A percentile compares a stretch with the other conserved stretches of the same genome.
Conservation (phyloP, 768 basidiomycete species). For the Russula compacta region DNA sequence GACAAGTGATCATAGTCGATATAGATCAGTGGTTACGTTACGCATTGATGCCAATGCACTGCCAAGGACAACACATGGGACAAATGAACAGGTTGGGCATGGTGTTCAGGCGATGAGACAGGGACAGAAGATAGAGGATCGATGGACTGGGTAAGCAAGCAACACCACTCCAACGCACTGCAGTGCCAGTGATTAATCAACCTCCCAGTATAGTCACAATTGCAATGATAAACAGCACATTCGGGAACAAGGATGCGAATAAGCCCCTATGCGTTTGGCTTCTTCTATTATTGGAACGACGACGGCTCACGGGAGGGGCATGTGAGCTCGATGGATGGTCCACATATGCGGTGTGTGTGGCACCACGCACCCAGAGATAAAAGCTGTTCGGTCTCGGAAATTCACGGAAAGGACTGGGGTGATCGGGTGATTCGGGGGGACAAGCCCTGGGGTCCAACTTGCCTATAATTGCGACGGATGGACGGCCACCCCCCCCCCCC, state of each 20-base stretch:
- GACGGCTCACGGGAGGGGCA: background rate
- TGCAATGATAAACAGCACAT: background rate
- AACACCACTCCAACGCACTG: background rate
- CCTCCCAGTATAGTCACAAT: background rate
- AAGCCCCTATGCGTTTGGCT: background rate
- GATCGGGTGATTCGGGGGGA: no score
- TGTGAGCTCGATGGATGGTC: background rate
- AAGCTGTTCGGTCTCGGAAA: background rate
- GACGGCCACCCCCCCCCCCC: no score
- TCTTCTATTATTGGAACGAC: background rate
- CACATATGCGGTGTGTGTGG: background rate
- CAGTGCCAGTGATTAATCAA: background rate
- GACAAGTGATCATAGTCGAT: background rate
- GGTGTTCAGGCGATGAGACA: background rate
- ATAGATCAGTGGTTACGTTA: conserved; percentile 14
- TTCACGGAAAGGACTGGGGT: background rate
- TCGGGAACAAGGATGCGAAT: background rate
- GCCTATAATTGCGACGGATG: background rate
- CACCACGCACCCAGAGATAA: background rate
- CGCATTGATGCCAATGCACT: background rate
- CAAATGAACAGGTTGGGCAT: background rate
- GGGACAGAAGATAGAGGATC: conserved; percentile 4
- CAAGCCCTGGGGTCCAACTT: no score
- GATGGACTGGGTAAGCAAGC: background rate
- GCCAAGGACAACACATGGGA: background rate